A percentile compares a stretch with the other conserved stretches of the same genome.
Evolutionary conservation across 2,329 filamentous ascomycete species (phyloP).

Genomic region (Fusarium chuoi): DNA sequence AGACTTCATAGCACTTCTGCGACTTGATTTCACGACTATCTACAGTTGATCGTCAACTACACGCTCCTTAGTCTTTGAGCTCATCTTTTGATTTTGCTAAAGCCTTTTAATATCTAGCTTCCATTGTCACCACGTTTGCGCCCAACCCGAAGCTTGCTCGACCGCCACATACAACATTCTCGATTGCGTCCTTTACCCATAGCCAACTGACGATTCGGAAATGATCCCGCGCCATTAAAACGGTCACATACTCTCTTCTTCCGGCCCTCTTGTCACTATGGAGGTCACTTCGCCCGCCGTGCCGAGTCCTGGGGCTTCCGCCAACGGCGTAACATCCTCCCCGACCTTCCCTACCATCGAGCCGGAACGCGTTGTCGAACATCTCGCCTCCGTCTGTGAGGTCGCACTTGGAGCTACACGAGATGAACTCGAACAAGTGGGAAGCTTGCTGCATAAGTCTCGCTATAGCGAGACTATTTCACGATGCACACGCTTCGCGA

Average conservation of each 20-base stretch:
- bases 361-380: constrained; percentile 75
- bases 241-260: constrained; percentile 25
- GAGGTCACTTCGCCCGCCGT: constrained; percentile 62
- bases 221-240: constrained; percentile 44
- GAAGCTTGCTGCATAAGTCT: constrained; percentile 82
- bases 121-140: constrained; percentile 22
- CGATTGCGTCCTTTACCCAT: constrained; percentile 18
- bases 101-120: constrained; percentile 31
- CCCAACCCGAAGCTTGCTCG: constrained; percentile 21
- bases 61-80: constrained; percentile 37
- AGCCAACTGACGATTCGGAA: constrained; percentile 40
- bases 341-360: constrained; percentile 69
- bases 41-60: constrained; percentile 12
- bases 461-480: constrained; percentile 83
- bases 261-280: constrained; percentile 53
- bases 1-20: constrained; percentile 28
- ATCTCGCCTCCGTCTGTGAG: constrained; percentile 76
- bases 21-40: constrained; percentile 17
- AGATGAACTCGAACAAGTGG: constrained; percentile 81
- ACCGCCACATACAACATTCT: constrained; percentile 19
- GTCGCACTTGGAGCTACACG: constrained; percentile 79
- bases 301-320: constrained; percentile 51
- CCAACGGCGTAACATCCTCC: constrained; percentile 58
- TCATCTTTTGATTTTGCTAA: constrained; percentile 25
- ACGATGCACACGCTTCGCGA: constrained; percentile 88